These are phyloP conservation scores for Allium cepa DNA, from an alignment of 106 monocot genomes.

Conservation along the genomic window DNA sequence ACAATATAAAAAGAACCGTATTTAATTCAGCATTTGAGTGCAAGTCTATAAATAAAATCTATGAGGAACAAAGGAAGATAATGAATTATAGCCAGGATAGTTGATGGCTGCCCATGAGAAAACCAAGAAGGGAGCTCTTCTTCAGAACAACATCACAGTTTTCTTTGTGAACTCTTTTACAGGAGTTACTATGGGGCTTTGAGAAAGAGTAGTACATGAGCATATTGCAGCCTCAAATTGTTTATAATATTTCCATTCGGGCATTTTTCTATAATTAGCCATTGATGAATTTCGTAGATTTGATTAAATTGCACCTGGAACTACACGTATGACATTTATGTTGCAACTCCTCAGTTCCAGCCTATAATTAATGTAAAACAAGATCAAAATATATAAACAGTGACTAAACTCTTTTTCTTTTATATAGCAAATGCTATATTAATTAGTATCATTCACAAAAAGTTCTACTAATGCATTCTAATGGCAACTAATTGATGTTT, in stretches of 20 bases:
- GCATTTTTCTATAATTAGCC: slow-evolving; percentile 46
- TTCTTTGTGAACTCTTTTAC: slow-evolving; percentile 74
- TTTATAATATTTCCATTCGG: slow-evolving; percentile 89
- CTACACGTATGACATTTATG: slow-evolving; percentile 64
- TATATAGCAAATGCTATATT: neutral
- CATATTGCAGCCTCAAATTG: slow-evolving; percentile 40
- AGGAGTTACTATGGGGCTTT: slow-evolving; percentile 49
- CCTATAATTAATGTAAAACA: slow-evolving; percentile 19
- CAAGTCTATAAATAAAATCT: slow-evolving; percentile 39
- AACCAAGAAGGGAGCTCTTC: slow-evolving; percentile 77
- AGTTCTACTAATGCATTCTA: neutral
- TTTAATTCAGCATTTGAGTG: too few species aligned
- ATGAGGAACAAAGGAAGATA: slow-evolving; percentile 54
- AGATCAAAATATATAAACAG: neutral
- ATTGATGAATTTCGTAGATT: slow-evolving; percentile 56
- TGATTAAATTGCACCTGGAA: slow-evolving; percentile 72
- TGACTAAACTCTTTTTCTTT: neutral
- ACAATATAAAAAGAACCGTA: too few species aligned
- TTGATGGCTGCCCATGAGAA: slow-evolving; percentile 62
- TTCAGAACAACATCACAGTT: slow-evolving; percentile 38
- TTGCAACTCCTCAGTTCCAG: slow-evolving; percentile 54
- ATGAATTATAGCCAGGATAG: slow-evolving; percentile 45
- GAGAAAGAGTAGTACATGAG: slow-evolving; percentile 48
- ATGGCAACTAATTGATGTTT: too few species aligned
- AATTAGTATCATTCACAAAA: neutral